Evolutionary conservation across 768 basidiomycete genomes (phyloP), one percentile per base, ranked within the genome.

Genomic region (Phylloporus sp.): DNA sequence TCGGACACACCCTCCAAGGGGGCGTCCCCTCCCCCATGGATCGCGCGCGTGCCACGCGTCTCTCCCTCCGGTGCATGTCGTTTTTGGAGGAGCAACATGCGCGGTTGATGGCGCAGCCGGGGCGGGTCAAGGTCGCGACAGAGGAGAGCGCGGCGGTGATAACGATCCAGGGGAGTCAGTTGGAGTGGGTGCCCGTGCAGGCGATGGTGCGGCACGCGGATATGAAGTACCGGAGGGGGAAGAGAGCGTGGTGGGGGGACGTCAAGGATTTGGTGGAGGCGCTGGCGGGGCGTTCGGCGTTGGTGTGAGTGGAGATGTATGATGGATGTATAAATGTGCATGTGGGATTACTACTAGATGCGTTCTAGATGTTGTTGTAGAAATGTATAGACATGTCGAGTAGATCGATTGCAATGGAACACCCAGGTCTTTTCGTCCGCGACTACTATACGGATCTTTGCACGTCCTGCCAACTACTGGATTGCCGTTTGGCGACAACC

Each of bases 1-100:
- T 99, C 17, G 96, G 96, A 14, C 96, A 99, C 70, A 98, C 94
- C 5, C 72, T 99, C 3, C 96, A 99, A 61, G 96, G 96, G 8
- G 93, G 93, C 3, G 82, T 91, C 15, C 96, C 96, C 5, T 96
- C 95, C 1, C 96, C 96, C 0, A 77, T 90, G 57, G 96, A 98
- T 70, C 89, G 95, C 41, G 82, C 86, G 0, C 87, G 91, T 22
- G 96, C 91, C 4, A 84, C 87, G 7, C 86, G 96, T 26, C 78
- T 97, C 35, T 82, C 95, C 8, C 73, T 95, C 52, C 85, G 90
- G 57, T 95, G 90, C 71, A 93, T 99, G 90, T 71, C 82, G 27
- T 98, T 96, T 79, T 76, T 98, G 49, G 96, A 98, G 69, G 63
- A 78, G 41, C 83, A 95, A 53, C 86, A 90, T 62, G 71, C 72